Evolutionary conservation across 139 green algal species (phyloP).

Genomic region (Choricystis sp.): DNA sequence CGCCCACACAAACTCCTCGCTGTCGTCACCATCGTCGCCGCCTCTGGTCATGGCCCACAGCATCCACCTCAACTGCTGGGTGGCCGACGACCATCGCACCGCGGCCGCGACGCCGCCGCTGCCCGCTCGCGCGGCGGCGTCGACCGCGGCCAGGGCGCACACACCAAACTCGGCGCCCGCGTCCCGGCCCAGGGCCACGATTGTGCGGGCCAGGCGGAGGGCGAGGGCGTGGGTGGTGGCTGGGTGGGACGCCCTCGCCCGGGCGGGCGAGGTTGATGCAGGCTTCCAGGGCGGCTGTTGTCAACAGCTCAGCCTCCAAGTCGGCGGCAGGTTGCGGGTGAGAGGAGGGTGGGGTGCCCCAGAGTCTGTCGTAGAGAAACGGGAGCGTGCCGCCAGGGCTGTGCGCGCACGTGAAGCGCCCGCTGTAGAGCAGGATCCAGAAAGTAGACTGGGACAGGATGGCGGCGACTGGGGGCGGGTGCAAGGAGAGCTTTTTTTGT

Average conservation of each 20-base stretch:
- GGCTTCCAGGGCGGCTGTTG: not conserved
- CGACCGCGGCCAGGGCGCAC: constrained; percentile 29
- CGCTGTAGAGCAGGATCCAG: no score
- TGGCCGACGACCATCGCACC: constrained; percentile 35
- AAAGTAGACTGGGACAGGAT: no score
- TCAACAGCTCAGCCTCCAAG: not conserved
- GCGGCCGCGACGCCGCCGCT: constrained; percentile 11
- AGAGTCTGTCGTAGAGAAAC: not conserved
- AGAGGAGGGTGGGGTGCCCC: not conserved
- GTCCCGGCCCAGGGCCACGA: constrained; percentile 42
- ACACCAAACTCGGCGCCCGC: constrained; percentile 39
- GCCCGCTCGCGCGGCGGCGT: constrained; percentile 7
- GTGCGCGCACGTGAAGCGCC: no score
- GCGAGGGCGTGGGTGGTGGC: constrained; percentile 35
- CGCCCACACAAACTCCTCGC: constrained; percentile 14
- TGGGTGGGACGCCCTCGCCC: no score
- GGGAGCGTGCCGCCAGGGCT: no score
- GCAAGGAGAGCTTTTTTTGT: no score
- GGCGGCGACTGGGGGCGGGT: no score
- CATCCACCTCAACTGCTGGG: constrained; percentile 30
- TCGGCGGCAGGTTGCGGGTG: no score
- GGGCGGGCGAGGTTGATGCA: not conserved
- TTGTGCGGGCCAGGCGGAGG: constrained; percentile 47
- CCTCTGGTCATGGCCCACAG: constrained; percentile 26
- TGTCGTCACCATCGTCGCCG: constrained; percentile 2